A percentile compares a stretch with the other conserved stretches of the same genome.
Evolutionary conservation across 495 filamentous ascomycete genomes (phyloP).

Genomic region (Penicillium lividum): DNA sequence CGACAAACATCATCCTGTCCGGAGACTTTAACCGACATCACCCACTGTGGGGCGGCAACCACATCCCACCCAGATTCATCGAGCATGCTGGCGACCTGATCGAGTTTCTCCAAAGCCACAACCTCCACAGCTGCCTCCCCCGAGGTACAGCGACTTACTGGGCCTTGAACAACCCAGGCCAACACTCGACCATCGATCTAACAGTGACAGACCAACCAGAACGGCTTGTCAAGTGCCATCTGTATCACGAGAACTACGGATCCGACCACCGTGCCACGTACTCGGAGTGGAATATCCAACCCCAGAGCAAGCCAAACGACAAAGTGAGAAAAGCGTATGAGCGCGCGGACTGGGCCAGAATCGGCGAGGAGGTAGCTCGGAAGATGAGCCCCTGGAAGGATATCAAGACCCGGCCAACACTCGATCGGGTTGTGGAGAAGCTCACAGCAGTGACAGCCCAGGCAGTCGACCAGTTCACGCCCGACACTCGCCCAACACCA

Average conservation of each 20-base stretch:
- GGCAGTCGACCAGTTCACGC: slow-evolving; percentile 11
- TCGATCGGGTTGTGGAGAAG: slow-evolving; percentile 12
- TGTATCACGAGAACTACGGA: slow-evolving; percentile 27
- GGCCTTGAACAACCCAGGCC: slow-evolving; percentile 21
- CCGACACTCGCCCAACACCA: slow-evolving; percentile 12
- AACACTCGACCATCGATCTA: slow-evolving; percentile 22
- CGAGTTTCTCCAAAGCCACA: slow-evolving; percentile 20
- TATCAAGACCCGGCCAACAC: slow-evolving; percentile 17
- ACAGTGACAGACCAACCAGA: slow-evolving; percentile 20
- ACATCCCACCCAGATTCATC: slow-evolving; percentile 16
- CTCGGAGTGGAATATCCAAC: slow-evolving; percentile 25
- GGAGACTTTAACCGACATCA: slow-evolving; percentile 31
- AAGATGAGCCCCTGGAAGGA: slow-evolving; percentile 14
- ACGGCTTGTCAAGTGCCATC: slow-evolving; percentile 19
- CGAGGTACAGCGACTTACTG: slow-evolving; percentile 21
- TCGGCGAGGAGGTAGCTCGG: not conserved
- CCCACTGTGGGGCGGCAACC: slow-evolving; percentile 22
- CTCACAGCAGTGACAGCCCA: slow-evolving; percentile 15
- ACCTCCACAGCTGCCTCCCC: slow-evolving; percentile 17
- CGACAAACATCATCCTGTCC: slow-evolving; percentile 20
- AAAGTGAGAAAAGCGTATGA: slow-evolving; percentile 27
- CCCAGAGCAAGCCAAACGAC: slow-evolving; percentile 6
- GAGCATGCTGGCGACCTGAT: slow-evolving; percentile 25
- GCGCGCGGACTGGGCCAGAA: slow-evolving; percentile 25
- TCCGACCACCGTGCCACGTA: slow-evolving; percentile 24